Evolutionary conservation across 805 yeast genomes (phyloP).

Genomic region (Candida orba): DNA sequence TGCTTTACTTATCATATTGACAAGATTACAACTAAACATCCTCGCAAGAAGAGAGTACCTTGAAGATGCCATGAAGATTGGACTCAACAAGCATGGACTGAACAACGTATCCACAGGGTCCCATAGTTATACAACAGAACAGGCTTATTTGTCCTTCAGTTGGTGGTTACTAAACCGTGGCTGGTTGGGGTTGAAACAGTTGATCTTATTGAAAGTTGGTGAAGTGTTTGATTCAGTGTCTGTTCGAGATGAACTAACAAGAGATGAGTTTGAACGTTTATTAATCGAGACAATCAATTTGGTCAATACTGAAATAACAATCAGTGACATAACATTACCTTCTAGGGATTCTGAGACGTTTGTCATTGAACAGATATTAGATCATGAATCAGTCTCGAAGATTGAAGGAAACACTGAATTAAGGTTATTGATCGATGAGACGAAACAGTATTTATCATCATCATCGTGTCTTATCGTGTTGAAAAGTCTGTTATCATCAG

Average conservation of each 20-base stretch:
- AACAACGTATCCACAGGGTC: constrained; percentile 11
- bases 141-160: constrained; percentile 76
- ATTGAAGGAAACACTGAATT: constrained; percentile 18
- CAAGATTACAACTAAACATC: constrained; percentile 81
- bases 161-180: constrained; percentile 95
- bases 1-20: constrained; percentile 64
- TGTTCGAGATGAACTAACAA: constrained; percentile 65
- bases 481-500: constrained; percentile 27
- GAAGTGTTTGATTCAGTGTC: constrained; percentile 54
- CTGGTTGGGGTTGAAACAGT: constrained; percentile 50
- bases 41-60: constrained; percentile 82
- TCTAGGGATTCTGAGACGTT: constrained; percentile 45
- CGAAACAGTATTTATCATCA: constrained; percentile 34
- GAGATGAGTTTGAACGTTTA: constrained; percentile 49
- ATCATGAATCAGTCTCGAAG: constrained; percentile 29
- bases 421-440: constrained; percentile 33
- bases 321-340: constrained; percentile 33
- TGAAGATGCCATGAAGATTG: constrained; percentile 66
- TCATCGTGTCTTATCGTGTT: constrained; percentile 29
- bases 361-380: constrained; percentile 48
- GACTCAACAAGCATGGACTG: constrained; percentile 38
- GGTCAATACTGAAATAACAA: constrained; percentile 20
- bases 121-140: constrained; percentile 50
- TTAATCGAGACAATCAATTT: constrained; percentile 33
- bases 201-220: constrained; percentile 50